phyloP scores from a whole-genome alignment of 1,139 yeast species.

The Yamadazyma trypodendri region DNA sequence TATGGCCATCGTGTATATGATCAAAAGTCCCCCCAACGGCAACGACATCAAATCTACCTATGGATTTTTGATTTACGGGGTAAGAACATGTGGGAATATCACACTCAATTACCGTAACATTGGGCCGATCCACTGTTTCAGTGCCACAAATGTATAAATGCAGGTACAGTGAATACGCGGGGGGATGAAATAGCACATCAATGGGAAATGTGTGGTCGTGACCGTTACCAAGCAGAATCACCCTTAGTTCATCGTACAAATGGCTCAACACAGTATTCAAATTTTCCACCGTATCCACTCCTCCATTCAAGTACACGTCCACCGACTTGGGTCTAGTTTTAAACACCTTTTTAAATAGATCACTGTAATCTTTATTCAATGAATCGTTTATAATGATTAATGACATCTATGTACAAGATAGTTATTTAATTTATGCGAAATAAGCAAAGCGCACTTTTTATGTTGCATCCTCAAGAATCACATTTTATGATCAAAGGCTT shows the following conservation, averaged over 20 bases:
- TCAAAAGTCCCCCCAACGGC: slow-evolving; percentile 98
- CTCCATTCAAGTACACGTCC: slow-evolving; percentile 24
- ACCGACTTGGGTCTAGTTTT: slow-evolving; percentile 12
- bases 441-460: no score
- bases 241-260: slow-evolving; percentile 27
- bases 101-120: neutral
- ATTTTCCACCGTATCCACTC: slow-evolving; percentile 19
- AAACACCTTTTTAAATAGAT: slow-evolving; percentile 20
- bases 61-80: neutral
- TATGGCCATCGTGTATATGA: slow-evolving; percentile 95
- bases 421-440: neutral
- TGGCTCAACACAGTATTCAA: slow-evolving; percentile 28
- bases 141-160: slow-evolving; percentile 1
- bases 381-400: slow-evolving; percentile 25
- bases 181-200: slow-evolving; percentile 29
- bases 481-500: neutral
- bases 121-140: neutral
- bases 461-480: neutral
- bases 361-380: slow-evolving; percentile 20
- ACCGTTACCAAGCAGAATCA: slow-evolving; percentile 19
- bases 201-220: slow-evolving; percentile 30
- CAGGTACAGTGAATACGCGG: slow-evolving; percentile 4
- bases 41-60: slow-evolving; percentile 6
- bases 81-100: neutral
- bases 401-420: slow-evolving; percentile 8